Evolutionary conservation across 106 monocot species (phyloP).

Genomic region (Narthecium ossifragum): DNA sequence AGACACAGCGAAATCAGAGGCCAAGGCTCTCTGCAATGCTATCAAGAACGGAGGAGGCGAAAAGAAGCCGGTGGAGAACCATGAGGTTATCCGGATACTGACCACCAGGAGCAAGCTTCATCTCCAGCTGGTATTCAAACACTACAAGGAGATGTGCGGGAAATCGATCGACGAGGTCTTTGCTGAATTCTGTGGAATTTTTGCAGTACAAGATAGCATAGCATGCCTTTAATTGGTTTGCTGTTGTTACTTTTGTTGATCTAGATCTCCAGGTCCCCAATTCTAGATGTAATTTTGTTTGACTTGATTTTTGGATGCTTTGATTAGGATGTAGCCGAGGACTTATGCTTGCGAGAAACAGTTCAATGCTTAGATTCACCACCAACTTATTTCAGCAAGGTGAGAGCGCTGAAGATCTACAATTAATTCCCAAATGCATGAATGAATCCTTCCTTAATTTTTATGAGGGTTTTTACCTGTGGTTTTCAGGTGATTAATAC

Average conservation of each 20-base stretch:
- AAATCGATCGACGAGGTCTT: slow-evolving; percentile 37
- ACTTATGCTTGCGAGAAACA: slow-evolving; percentile 31
- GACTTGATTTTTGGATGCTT: neutral
- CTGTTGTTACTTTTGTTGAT: neutral
- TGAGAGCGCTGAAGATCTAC: too few relatives aligned
- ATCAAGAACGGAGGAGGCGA: slow-evolving; percentile 17
- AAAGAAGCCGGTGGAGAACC: slow-evolving; percentile 21
- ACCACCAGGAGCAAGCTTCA: slow-evolving; percentile 63
- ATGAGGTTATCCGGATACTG: slow-evolving; percentile 44
- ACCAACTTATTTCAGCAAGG: slow-evolving; percentile 60
- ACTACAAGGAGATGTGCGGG: slow-evolving; percentile 46
- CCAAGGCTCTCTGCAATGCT: slow-evolving; percentile 25
- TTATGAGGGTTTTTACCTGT: neutral
- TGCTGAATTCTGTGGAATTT: neutral
- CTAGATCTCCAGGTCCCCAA: neutral
- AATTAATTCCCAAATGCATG: neutral
- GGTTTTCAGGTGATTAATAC: slow-evolving; percentile 32
- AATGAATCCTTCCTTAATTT: neutral
- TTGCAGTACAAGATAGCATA: too few relatives aligned
- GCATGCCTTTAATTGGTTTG: neutral
- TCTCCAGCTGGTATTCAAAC: slow-evolving; percentile 36
- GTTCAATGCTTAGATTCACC: slow-evolving; percentile 50
- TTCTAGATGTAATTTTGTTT: neutral
- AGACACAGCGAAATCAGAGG: slow-evolving; percentile 46
- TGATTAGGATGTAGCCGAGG: slow-evolving; percentile 30